Evolutionary conservation across 1,284 basidiomycete genomes (phyloP), one percentile per base, ranked within the genome.

Genomic region (Athelia psychrophila): DNA sequence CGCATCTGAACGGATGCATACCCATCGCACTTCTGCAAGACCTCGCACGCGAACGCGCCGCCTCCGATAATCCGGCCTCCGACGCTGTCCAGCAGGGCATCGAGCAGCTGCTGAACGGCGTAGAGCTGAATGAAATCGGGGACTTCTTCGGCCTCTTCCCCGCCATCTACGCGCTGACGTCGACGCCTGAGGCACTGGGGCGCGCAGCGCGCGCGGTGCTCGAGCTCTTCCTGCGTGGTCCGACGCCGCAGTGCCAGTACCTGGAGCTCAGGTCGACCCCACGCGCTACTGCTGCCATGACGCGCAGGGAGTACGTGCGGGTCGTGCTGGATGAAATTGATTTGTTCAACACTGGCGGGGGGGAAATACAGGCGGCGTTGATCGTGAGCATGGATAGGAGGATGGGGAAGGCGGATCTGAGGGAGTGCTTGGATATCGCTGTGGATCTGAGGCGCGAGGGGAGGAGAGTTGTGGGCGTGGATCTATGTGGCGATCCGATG

Each of bases 1-100:
- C 90, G 0, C 90, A 92, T 63, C 76, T 92, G 6, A 91, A 92
- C 59, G 90, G 90, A 1, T 92, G 81, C 8, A 91, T 93, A 24
- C 90, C 90, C 1, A 69, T 91, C 23, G 48, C 69, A 0, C 69
- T 80, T n/a, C 76, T 93, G 0, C 79, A 83, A 54, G 73, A 81
- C 16, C 79, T 93, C n/a, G 85, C 85, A 0, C 59, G 61, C n/a
- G 73, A 81, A 36, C 75, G 76, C 47, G 59, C 65, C 18, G 48
- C 54, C 30, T 47, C 54, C 3, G 44, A 52, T 12, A 15, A 49
- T 19, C 16, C 55, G 3, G 44, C 54, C 18, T 47, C 27, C 20
- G 68, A 70, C 6, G 60, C 58, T 0, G 68, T 88, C 19, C 61
- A 66, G 42, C 58, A 64, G 0, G 76, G 75, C 0, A 67, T 88